Base-by-base conservation (phyloP, 495 filamentous ascomycete species). In the Tuber brumale region DNA sequence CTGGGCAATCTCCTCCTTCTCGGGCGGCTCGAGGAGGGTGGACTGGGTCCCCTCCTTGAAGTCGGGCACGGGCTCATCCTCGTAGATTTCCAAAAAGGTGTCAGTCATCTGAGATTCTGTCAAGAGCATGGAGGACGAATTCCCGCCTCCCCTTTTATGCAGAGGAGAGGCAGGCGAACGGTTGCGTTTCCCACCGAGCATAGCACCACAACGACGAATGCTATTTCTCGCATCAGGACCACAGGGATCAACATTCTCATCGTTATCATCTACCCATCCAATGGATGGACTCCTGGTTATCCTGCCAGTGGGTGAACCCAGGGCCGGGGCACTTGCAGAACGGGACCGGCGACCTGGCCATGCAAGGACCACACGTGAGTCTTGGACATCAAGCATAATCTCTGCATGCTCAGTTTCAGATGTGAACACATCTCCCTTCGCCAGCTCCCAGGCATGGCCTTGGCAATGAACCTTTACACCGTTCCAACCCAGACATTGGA, bases 371-470 rank as follows among this genome's bases (percentile, higher is more conserved):
- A 97, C 94, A 70, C 95, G 90, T 71, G 95, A 91, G 80, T 97
- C 94, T 74, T 96, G 93, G 44, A 97, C 94, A 85, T 98, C 94
- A 74, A 98, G 86, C 91, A 99, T 96, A 82, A 99, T 94, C 82
- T 97, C 93, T 46, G 90, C 91, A 81, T 91, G 88, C 83, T 95
- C 94, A 66, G 93, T 94, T 85, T 97, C 93, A 74, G 94, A 97
- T 41, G 90, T 91, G 85, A 97, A 99, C 42, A 89, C 91, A 84
- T 97, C 94, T 10, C 92, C 94, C 85, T 97, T 97, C 70, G 86
- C 87, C 84, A 99, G 83, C 77, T 96, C 93, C 87, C 92, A 95
- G 43, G 91, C 92, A 80, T 90, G 90, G 39, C 94, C 94, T 84
- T 94, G 92, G 85, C 93, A 97, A 85, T 97, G 94, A 75, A 99